phyloP scores from a whole-genome alignment of 2,329 filamentous ascomycete species.

The Dactylellina haptotyla region DNA sequence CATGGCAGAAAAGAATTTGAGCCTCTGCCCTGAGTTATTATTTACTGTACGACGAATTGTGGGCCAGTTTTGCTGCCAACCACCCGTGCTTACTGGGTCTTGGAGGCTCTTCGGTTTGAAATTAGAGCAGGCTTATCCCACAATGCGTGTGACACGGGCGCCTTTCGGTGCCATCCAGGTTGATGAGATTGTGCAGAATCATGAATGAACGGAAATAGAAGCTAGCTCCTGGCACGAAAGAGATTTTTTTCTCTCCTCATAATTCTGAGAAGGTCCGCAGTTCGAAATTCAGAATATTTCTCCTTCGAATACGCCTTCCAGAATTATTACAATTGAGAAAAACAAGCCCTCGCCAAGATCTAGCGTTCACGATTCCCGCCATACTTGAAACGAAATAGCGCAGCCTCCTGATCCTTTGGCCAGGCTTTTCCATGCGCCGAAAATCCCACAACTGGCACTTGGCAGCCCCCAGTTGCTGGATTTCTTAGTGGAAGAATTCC shows the following conservation, averaged over 20 bases:
- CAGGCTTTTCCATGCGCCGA: conserved; percentile 21
- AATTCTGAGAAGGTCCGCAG: too few relatives aligned
- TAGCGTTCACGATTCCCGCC: conserved; percentile 14
- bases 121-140: not conserved
- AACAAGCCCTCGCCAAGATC: conserved; percentile 5
- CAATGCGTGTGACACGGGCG: too few relatives aligned
- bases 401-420: conserved; percentile 43
- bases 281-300: too few relatives aligned
- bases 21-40: not conserved
- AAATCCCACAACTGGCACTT: conserved; percentile 48
- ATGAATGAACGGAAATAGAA: not conserved
- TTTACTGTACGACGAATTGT: not conserved
- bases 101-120: not conserved
- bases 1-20: not conserved
- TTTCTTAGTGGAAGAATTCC: conserved; percentile 2
- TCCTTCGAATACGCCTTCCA: not conserved
- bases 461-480: conserved; percentile 9
- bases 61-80: not conserved
- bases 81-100: not conserved
- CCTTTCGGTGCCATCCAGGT: too few relatives aligned
- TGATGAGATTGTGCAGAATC: too few relatives aligned
- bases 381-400: conserved; percentile 48
- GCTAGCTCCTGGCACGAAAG: not conserved
- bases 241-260: not conserved
- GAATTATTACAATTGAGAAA: not conserved